Conservation (phyloP, 106 monocot species). For the Dendrobium catenatum region DNA sequence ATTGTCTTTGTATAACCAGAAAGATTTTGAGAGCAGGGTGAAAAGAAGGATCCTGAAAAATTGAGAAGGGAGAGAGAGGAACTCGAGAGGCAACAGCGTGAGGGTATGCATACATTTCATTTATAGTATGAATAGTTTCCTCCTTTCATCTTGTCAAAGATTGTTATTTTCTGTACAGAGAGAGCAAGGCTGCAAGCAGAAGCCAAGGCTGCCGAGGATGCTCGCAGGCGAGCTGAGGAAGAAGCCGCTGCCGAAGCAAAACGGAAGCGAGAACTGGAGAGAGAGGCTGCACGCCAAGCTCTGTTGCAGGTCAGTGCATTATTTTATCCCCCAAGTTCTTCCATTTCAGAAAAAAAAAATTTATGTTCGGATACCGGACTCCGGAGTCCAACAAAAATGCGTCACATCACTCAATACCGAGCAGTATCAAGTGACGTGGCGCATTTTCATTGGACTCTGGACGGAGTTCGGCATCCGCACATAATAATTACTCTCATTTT, state of each 20-base stretch:
- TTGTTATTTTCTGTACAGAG: conserved; percentile 31
- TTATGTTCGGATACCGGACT: no score
- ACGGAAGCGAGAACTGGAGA: conserved; percentile 67
- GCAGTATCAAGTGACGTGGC: no score
- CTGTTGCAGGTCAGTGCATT: conserved; percentile 46
- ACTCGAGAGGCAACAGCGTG: conserved; percentile 70
- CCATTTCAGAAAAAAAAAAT: not conserved
- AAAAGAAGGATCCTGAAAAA: conserved; percentile 73
- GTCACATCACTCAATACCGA: no score
- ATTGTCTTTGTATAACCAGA: not conserved
- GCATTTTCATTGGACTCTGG: no score
- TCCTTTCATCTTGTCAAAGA: not conserved
- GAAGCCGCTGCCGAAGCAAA: conserved; percentile 79
- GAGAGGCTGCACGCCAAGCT: conserved; percentile 93
- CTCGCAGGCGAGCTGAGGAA: conserved; percentile 57
- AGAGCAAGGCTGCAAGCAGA: conserved; percentile 79
- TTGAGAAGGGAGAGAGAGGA: conserved; percentile 66
- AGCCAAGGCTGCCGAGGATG: conserved; percentile 78
- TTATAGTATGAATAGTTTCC: not conserved
- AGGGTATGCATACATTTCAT: conserved; percentile 33
- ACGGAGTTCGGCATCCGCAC: no score
- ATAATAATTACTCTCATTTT: not conserved
- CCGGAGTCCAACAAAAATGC: no score
- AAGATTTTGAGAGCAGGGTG: conserved; percentile 24
- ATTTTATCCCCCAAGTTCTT: not conserved